A percentile compares a stretch with the other conserved stretches of the same genome.
These are phyloP conservation scores for Royoungia palumana DNA, from an alignment of 768 basidiomycete genomes.

Conservation along the genomic window DNA sequence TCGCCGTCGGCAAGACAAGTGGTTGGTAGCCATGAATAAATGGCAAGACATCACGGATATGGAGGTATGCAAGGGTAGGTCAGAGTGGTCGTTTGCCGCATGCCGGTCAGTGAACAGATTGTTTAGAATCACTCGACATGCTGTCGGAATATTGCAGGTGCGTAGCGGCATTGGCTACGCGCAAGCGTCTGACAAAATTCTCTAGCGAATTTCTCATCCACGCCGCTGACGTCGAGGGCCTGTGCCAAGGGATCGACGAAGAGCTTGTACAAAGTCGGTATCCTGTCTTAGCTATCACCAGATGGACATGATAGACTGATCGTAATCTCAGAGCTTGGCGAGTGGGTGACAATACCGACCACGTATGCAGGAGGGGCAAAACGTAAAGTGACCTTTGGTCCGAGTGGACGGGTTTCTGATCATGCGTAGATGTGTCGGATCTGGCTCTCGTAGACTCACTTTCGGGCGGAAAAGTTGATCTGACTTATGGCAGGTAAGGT, in stretches of 20 bases:
- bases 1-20: conserved; percentile 66
- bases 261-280: conserved; percentile 74
- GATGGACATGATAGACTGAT: conserved; percentile 9
- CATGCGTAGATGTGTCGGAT: conserved; percentile 65
- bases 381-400: conserved; percentile 42
- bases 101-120: not conserved
- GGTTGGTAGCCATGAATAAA: conserved; percentile 98
- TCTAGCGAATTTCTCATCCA: conserved; percentile 92
- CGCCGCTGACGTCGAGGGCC: conserved; percentile 97
- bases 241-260: conserved; percentile 95
- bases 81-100: not conserved
- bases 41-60: conserved; percentile 97
- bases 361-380: conserved; percentile 98
- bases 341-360: conserved; percentile 89
- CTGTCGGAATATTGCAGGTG: conserved; percentile 83
- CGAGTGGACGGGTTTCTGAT: not conserved
- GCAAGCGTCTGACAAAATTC: conserved; percentile 10
- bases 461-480: conserved; percentile 70
- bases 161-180: conserved; percentile 8
- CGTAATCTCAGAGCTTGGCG: conserved; percentile 62
- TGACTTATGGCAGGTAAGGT: conserved; percentile 38
- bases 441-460: conserved; percentile 75
- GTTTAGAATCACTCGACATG: conserved; percentile 69
- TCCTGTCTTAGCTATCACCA: not conserved
- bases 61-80: conserved; percentile 77